These are phyloP conservation scores for Phaseolus lunatus DNA, from an alignment of 306 rosid genomes.

Conservation along the genomic window DNA sequence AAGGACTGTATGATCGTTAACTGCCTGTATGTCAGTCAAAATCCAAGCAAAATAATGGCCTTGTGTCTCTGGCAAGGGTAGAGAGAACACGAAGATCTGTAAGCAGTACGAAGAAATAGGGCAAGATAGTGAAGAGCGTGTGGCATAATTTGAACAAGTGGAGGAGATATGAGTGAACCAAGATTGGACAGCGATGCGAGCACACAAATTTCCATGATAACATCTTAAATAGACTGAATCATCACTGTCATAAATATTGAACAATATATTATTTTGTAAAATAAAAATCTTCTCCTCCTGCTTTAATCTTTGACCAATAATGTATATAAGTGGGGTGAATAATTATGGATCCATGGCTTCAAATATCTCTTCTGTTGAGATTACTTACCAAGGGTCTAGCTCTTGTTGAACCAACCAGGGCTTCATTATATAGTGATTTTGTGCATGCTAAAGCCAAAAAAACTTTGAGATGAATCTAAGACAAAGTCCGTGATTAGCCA, in stretches of 20 bases:
- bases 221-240: conserved; percentile 48
- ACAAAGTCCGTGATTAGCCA: conserved; percentile 49
- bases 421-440: conserved; percentile 28
- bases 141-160: conserved; percentile 17
- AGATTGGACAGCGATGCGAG: conserved; percentile 57
- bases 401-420: conserved; percentile 55
- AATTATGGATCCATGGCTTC: conserved; percentile 24
- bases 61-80: conserved; percentile 30
- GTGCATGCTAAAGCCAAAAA: conserved; percentile 46
- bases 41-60: conserved; percentile 32
- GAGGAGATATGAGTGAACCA: conserved; percentile 41
- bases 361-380: conserved; percentile 39
- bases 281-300: not conserved
- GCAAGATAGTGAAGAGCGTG: conserved; percentile 32
- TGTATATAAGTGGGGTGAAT: conserved; percentile 37
- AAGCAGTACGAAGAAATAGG: conserved; percentile 46
- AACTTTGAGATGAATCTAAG: conserved; percentile 43
- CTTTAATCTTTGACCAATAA: conserved; percentile 2
- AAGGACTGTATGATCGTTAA: conserved; percentile 23
- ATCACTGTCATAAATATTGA: conserved; percentile 52
- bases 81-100: conserved; percentile 15
- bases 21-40: conserved; percentile 29
- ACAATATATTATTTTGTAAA: conserved; percentile 2
- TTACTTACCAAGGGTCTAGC: conserved; percentile 31
- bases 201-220: conserved; percentile 61